Base-by-base conservation (phyloP, 352 stramenopile genomes). In the Pythium aristosporum region DNA sequence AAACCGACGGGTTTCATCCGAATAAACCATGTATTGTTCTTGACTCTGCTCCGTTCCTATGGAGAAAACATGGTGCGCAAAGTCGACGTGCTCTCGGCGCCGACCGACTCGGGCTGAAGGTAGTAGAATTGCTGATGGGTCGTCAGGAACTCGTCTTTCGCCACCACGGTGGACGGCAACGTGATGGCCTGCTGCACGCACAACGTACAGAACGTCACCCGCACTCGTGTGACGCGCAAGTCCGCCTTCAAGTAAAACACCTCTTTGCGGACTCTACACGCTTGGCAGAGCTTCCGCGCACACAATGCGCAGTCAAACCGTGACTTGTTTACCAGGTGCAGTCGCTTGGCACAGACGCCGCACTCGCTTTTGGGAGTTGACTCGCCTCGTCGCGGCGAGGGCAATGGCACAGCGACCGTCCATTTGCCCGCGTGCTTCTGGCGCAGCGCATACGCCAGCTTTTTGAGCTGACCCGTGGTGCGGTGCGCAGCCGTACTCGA, bases 171-270 rank as follows among this genome's bases (percentile, higher is more conserved):
- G 4, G 59, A 53, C 18, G 59, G 49, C 52, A 65, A 25, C 13
- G 25, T 58, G 41, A 65, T 54, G 3, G 59, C 59, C 9, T 65
- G 59, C 30, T 59, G 59, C 12, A 59, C 23, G 25, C 59, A 65
- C 41, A 53, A 53, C 23, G 23, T 46, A 21, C 59, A 65, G 59
- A 65, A 65, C 21, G 59, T 65, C 18, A 65, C 16, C 3, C 59
- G 59, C 39, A 54, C 6, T 3, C 39, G 36, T 9, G 20, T 54
- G 39, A 54, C 41, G 34, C 34, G 54, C 18, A 48, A 52, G 30
- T 65, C 59, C 9, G 10, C 25, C 16, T 58, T 36, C 11, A 59
- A 18, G 21, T 60, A 65, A 42, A 30, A 55, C 59, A 65, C 39
- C 41, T 53, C 21, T 36, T 65, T 65, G 25, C 59, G 59, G 9